Evolutionary conservation across 306 rosid genomes (phyloP).

Genomic region (Quercus berberidifolia): DNA sequence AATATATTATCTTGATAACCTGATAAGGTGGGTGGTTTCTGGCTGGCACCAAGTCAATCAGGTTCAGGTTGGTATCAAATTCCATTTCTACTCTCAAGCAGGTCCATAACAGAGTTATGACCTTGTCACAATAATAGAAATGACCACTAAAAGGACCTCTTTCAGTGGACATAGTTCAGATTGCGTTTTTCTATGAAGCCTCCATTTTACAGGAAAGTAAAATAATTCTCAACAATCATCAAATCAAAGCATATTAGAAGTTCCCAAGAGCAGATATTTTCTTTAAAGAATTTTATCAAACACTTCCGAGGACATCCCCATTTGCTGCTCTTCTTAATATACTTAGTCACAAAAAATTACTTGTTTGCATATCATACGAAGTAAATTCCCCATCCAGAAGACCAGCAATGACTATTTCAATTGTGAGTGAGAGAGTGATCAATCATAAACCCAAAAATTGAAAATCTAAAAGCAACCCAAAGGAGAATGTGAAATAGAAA

Average conservation of each 20-base stretch:
- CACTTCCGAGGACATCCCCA: constrained; percentile 32
- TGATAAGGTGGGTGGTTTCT: no score
- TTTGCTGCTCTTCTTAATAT: background rate
- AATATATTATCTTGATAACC: background rate
- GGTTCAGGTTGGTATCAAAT: no score
- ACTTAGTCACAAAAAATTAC: background rate
- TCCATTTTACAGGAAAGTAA: background rate
- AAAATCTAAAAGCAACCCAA: background rate
- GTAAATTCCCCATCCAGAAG: background rate
- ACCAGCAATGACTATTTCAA: background rate
- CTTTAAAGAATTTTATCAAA: constrained; percentile 39
- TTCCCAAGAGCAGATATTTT: background rate
- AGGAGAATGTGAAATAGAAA: background rate
- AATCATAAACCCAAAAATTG: background rate
- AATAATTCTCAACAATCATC: background rate
- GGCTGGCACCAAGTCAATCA: no score
- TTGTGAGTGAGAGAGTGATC: background rate
- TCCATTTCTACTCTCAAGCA: background rate
- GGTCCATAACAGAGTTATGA: background rate
- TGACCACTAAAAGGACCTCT: no score
- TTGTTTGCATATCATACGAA: background rate
- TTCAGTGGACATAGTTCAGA: background rate
- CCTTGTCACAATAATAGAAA: background rate
- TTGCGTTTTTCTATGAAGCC: background rate
- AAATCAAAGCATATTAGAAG: background rate